These are phyloP conservation scores for Lipomyces spencermartinsiae DNA, from an alignment of 805 yeast genomes.

Conservation along the genomic window DNA sequence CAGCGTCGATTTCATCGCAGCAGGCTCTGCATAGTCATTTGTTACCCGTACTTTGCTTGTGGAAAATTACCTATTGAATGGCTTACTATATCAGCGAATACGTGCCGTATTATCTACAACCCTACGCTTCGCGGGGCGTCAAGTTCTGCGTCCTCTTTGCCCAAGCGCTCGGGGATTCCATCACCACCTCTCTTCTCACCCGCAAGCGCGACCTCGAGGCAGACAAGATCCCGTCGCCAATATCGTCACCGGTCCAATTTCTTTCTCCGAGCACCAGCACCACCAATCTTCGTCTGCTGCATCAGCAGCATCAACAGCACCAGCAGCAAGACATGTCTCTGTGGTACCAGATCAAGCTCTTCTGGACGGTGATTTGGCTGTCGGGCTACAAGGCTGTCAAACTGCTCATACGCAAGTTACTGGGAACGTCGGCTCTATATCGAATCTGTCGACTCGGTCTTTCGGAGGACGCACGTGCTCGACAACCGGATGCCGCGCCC, in stretches of 20 bases:
- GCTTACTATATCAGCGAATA: neutral
- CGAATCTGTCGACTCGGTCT: slow-evolving; percentile 31
- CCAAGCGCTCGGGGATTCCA: slow-evolving; percentile 6
- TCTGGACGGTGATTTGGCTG: slow-evolving; percentile 3
- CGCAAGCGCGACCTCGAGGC: slow-evolving; percentile 1
- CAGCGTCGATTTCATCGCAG: neutral
- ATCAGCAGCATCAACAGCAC: neutral
- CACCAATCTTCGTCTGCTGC: neutral
- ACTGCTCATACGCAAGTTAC: slow-evolving; percentile 16
- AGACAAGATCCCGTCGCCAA: neutral
- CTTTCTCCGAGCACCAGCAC: neutral
- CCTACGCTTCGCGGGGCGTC: neutral
- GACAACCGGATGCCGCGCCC: slow-evolving; percentile 1
- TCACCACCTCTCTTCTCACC: neutral
- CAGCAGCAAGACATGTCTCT: neutral
- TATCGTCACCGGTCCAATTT: neutral
- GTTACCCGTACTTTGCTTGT: neutral
- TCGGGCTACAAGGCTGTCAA: slow-evolving; percentile 25
- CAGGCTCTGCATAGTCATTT: neutral
- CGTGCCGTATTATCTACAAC: neutral
- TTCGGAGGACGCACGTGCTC: slow-evolving; percentile 16
- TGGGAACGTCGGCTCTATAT: slow-evolving; percentile 29
- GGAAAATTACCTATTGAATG: neutral
- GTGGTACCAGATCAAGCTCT: neutral
- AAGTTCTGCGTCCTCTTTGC: neutral